Percentiles rank a stretch among this genome's conserved stretches.
Conservation (phyloP, 2,329 filamentous ascomycete species). For the Diplodia scrobiculata region DNA sequence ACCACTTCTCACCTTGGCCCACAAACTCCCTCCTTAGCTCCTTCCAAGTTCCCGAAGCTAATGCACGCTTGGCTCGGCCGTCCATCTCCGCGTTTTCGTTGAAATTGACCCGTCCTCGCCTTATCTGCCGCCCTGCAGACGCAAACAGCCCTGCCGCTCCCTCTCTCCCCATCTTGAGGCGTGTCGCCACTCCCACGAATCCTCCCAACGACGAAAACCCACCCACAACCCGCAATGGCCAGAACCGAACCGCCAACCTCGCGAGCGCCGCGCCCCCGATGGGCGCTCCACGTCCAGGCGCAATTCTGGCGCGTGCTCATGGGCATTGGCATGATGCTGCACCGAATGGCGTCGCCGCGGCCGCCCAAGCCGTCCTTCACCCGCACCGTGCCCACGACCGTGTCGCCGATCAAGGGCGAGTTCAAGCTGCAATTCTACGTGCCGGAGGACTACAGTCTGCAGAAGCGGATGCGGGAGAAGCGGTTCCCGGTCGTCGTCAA, state of each 20-base stretch:
- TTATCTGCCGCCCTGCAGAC: background rate
- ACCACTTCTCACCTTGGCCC: constrained; percentile 6
- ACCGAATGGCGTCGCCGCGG: constrained; percentile 62
- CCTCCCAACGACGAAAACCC: background rate
- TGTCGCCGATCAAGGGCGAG: constrained; percentile 49
- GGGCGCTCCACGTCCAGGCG: constrained; percentile 65
- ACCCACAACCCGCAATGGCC: constrained; percentile 1
- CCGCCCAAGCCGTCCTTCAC: constrained; percentile 64
- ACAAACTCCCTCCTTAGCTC: constrained; percentile 2
- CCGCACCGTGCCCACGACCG: constrained; percentile 56
- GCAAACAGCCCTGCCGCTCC: background rate
- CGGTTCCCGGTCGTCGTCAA: constrained; percentile 63
- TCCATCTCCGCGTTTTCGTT: background rate
- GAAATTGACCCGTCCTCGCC: constrained; percentile 1
- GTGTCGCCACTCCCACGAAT: background rate
- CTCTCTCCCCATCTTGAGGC: background rate
- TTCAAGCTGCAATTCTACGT: constrained; percentile 64
- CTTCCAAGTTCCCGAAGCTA: background rate
- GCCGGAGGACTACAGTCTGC: constrained; percentile 54
- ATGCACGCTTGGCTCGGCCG: constrained; percentile 1
- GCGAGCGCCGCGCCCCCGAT: constrained; percentile 50
- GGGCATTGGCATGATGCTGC: constrained; percentile 68
- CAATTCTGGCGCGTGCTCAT: constrained; percentile 68
- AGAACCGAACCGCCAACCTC: constrained; percentile 7
- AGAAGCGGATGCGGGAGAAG: constrained; percentile 48